Conservation (phyloP, 163 green algal species). For the Volvox carteri region DNA sequence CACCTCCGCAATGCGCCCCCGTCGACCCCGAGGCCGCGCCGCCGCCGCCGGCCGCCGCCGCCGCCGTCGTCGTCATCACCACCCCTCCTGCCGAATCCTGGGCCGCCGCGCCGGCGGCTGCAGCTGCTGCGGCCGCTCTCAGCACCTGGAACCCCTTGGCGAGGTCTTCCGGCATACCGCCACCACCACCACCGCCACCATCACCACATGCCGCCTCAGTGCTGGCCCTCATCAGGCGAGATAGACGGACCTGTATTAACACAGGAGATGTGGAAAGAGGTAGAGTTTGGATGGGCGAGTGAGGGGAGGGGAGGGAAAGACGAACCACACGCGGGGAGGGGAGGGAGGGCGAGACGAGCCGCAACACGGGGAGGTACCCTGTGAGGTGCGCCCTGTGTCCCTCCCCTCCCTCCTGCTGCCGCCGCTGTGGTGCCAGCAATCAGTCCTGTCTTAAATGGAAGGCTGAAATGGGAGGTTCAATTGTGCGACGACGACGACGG, state of each 20-base stretch:
- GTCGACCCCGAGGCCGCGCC: neutral
- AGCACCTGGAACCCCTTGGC: conserved; percentile 14
- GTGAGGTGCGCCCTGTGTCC: too few relatives aligned
- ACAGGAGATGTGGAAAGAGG: too few relatives aligned
- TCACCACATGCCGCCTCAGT: neutral
- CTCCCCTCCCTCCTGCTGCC: too few relatives aligned
- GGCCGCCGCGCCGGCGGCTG: neutral
- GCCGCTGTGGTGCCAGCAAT: too few relatives aligned
- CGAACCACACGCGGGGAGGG: neutral
- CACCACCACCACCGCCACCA: neutral
- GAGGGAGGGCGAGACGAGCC: neutral
- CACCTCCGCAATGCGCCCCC: neutral
- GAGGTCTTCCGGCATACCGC: neutral
- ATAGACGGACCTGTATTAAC: conserved; percentile 36
- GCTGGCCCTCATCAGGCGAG: neutral
- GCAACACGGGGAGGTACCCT: too few relatives aligned
- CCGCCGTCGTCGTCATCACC: neutral
- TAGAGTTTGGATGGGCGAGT: too few relatives aligned
- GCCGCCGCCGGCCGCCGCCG: neutral
- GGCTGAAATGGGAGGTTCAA: too few relatives aligned
- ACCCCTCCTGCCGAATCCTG: neutral
- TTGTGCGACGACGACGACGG: too few relatives aligned
- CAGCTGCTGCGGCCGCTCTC: neutral
- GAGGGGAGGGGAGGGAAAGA: neutral
- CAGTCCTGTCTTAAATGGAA: too few relatives aligned